Conservation (phyloP, 768 basidiomycete genomes). For the Rhodotorula diobovata region DNA sequence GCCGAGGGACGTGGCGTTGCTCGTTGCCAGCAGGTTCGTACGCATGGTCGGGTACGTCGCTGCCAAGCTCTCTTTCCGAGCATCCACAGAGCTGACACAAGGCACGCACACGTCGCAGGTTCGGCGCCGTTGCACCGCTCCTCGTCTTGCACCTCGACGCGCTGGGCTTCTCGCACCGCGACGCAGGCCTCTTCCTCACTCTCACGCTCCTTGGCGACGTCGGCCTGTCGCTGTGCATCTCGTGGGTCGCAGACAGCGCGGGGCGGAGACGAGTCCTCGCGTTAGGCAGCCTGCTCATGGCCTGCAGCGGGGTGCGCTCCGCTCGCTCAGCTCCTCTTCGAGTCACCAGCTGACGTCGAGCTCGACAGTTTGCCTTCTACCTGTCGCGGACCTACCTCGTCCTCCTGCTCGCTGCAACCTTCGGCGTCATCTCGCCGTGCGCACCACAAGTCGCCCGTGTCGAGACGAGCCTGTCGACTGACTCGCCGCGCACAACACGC, state of each 20-base stretch:
- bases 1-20: slow-evolving; percentile 11
- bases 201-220: slow-evolving; percentile 46
- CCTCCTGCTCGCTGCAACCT: slow-evolving; percentile 10
- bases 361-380: slow-evolving; percentile 9
- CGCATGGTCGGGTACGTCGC: slow-evolving; percentile 18
- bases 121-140: slow-evolving; percentile 42
- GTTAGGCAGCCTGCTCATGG: slow-evolving; percentile 43
- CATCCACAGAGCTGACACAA: not conserved
- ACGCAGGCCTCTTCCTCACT: slow-evolving; percentile 45
- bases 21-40: not conserved
- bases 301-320: slow-evolving; percentile 36
- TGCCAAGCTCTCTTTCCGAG: too few relatives aligned
- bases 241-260: slow-evolving; percentile 41
- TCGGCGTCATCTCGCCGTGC: slow-evolving; percentile 25
- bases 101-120: not conserved
- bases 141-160: slow-evolving; percentile 43
- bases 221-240: slow-evolving; percentile 40
- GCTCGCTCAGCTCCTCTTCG: slow-evolving; percentile 2
- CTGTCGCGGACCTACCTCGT: not conserved
- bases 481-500: too few relatives aligned
- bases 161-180: slow-evolving; percentile 42
- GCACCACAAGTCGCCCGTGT: too few relatives aligned
- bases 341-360: not conserved
- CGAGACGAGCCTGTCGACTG: too few relatives aligned
- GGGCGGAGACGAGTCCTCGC: slow-evolving; percentile 43